Base-by-base conservation (phyloP, 2,329 filamentous ascomycete genomes). In the Tympanopsis confertula region DNA sequence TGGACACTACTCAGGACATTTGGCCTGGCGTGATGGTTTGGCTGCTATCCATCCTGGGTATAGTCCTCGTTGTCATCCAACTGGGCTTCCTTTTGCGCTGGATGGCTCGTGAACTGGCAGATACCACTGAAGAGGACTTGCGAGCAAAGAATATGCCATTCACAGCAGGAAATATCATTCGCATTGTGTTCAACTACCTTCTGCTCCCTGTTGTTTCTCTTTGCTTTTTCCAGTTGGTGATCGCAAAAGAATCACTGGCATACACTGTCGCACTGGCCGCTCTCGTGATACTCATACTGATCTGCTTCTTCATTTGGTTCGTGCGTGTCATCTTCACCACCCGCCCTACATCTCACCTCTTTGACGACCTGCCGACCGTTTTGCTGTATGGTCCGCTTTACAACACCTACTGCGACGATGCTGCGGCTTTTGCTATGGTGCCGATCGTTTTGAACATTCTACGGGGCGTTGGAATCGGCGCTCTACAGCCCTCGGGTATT, bases 1-100 rank as follows among this genome's bases (percentile, higher is more conserved):
- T 84, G 54, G 66, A 68, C 1, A 62, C 67, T 7, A 69, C 69
- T 4, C 61, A 67, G 40, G 73, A 81, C 44, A 74, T 82, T 5
- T 86, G 82, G 82, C 68, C 78, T 1, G 81, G 78, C 40, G 79
- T 83, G 66, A 69, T 78, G 14, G 61, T 82, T 35, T 76, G 78
- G 60, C 62, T 82, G 19, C 53, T 74, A 3, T 66, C 73, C 19
- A 66, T 82, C 35, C 59, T 77, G 32, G 63, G 55, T 28, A 59
- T 58, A 18, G 63, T 74, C 4, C 58, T 73, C 18, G 46, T 74
- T 3, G 47, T 81, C 12, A 67, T 72, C 20, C 70, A 81, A 43
- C 45, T 81, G 5, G 71, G 68, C 19, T 76, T 81, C 45, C 51
- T 69, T 2, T 54, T 65, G 20, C 70, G 74, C 35, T 74, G 71